phyloP scores from a whole-genome alignment of 1,139 yeast genomes.

The Suhomyces ambrosiae region DNA sequence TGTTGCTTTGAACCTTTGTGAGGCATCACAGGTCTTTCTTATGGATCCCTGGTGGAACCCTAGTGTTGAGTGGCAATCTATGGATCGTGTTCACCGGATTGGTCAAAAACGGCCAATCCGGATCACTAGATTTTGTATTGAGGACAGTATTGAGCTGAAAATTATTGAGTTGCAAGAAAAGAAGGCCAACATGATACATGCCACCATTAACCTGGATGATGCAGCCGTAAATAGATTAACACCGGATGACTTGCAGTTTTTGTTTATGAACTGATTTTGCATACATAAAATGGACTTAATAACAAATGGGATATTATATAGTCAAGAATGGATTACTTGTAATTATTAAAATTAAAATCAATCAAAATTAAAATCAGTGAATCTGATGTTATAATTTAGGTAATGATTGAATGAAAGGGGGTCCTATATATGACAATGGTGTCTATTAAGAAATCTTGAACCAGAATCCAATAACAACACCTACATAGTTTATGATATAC shows the following conservation, averaged over 20 bases:
- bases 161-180: constrained; percentile 94
- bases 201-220: constrained; percentile 90
- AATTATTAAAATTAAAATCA: no score
- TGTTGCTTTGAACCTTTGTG: constrained; percentile 92
- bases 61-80: constrained; percentile 96
- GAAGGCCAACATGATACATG: constrained; percentile 96
- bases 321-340: neutral
- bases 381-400: no score
- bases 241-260: constrained; percentile 91
- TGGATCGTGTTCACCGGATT: constrained; percentile 96
- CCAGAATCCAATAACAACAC: no score
- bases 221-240: constrained; percentile 85
- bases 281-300: neutral
- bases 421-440: no score
- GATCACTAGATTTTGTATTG: constrained; percentile 88
- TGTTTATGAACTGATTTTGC: constrained; percentile 65
- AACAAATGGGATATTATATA: neutral
- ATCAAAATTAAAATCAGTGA: no score
- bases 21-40: constrained; percentile 92
- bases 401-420: no score
- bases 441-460: no score
- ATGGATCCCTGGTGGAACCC: constrained; percentile 99
- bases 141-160: constrained; percentile 94
- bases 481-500: no score
- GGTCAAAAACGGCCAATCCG: constrained; percentile 96